Evolutionary conservation across 2,329 filamentous ascomycete species (phyloP).

Genomic region (Colletotrichum falcatum): DNA sequence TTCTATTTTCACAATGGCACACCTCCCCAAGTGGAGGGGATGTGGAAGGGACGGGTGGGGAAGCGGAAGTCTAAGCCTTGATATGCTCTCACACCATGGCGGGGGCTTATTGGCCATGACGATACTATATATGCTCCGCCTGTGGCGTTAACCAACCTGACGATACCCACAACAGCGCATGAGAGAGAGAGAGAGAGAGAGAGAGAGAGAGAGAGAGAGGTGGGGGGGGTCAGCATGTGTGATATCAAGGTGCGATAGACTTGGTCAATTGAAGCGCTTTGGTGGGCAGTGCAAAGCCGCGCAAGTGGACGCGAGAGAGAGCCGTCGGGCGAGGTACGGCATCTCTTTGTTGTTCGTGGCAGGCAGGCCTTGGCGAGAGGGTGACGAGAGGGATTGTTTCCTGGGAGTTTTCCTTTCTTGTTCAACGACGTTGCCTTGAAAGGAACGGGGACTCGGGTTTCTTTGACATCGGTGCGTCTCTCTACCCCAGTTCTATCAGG

Average conservation of each 20-base stretch:
- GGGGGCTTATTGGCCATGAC: not conserved
- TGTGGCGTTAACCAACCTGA: constrained; percentile 17
- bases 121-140: not conserved
- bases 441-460: constrained; percentile 8
- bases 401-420: constrained; percentile 20
- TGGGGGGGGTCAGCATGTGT: not conserved
- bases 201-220: not conserved
- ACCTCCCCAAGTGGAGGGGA: not conserved
- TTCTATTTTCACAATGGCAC: constrained; percentile 6
- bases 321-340: constrained; percentile 5
- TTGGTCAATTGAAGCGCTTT: not conserved
- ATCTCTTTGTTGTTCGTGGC: constrained; percentile 30
- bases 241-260: constrained; percentile 13
- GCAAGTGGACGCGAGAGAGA: not conserved
- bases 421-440: constrained; percentile 24
- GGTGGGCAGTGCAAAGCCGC: not conserved
- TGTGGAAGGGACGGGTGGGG: constrained; percentile 4
- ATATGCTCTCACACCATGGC: not conserved
- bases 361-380: constrained; percentile 14
- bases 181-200: not conserved
- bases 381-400: constrained; percentile 19
- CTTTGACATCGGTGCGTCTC: constrained; percentile 26
- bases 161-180: not conserved
- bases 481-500: constrained; percentile 26
- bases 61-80: not conserved